A percentile compares a stretch with the other conserved stretches of the same genome.
Evolutionary conservation across 257 asterid species (phyloP).

Genomic region (Lycium barbarum): DNA sequence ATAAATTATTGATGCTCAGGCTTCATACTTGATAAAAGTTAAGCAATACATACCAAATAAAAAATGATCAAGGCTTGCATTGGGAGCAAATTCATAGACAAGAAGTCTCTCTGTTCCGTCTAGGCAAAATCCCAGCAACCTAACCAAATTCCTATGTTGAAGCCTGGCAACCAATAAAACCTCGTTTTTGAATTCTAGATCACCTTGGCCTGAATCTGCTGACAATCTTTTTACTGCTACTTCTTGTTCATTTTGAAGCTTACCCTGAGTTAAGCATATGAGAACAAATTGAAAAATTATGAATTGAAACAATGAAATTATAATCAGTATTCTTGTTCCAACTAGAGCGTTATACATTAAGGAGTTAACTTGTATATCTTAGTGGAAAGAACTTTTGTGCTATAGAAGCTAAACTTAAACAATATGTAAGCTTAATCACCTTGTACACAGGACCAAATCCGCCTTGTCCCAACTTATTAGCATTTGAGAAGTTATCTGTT

Average conservation of each 20-base stretch:
- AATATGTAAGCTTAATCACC: too few species aligned
- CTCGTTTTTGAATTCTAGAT: conserved; percentile 23
- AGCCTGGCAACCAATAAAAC: too few species aligned
- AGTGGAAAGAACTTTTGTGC: neutral
- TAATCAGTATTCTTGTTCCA: neutral
- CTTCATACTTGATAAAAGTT: too few species aligned
- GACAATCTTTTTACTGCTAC: conserved; percentile 44
- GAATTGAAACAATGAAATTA: neutral
- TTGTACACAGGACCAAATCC: too few species aligned
- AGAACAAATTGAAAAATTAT: neutral
- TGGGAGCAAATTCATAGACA: conserved; percentile 10
- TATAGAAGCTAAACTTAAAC: too few species aligned
- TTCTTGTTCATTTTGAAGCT: neutral
- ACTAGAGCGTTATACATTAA: neutral
- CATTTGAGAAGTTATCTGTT: too few species aligned
- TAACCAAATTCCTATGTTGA: too few species aligned
- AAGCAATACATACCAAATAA: neutral
- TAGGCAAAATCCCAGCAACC: too few species aligned
- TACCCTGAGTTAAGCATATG: conserved; percentile 27
- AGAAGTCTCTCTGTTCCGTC: too few species aligned
- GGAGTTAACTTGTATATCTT: neutral
- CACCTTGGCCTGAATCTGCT: conserved; percentile 32
- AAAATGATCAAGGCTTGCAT: conserved; percentile 36
- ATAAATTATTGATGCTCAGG: too few species aligned
- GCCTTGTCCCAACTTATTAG: too few species aligned